Evolutionary conservation across 768 basidiomycete genomes (phyloP).

Genomic region (Psilocybe subaeruginosa): DNA sequence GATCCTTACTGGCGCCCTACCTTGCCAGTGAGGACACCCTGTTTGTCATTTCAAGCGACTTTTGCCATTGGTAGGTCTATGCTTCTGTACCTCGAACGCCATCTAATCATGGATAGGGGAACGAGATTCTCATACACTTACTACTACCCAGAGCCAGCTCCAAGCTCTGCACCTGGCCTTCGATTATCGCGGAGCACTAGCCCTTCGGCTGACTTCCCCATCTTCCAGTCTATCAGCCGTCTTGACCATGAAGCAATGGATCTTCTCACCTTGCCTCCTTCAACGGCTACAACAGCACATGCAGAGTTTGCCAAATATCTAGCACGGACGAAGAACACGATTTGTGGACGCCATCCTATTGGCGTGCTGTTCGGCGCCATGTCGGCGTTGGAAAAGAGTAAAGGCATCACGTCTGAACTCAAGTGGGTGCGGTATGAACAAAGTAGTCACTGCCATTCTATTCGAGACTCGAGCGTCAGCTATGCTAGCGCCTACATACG

Average conservation of each 20-base stretch:
- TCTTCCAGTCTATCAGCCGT: slow-evolving; percentile 80
- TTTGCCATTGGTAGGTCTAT: slow-evolving; percentile 90
- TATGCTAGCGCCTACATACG: slow-evolving; percentile 90
- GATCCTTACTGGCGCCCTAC: slow-evolving; percentile 78
- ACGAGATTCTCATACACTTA: slow-evolving; percentile 84
- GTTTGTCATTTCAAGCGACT: slow-evolving; percentile 93
- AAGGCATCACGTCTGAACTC: slow-evolving; percentile 40
- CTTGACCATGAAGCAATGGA: slow-evolving; percentile 90
- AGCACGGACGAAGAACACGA: slow-evolving; percentile 84
- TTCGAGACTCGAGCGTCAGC: slow-evolving; percentile 89
- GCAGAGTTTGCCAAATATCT: slow-evolving; percentile 68
- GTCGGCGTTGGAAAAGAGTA: slow-evolving; percentile 51
- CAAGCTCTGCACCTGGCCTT: slow-evolving; percentile 45
- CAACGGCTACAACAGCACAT: slow-evolving; percentile 59
- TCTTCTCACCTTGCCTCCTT: slow-evolving; percentile 59
- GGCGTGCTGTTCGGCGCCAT: slow-evolving; percentile 88
- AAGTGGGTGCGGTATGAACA: slow-evolving; percentile 95
- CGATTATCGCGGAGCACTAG: slow-evolving; percentile 49
- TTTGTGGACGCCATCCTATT: slow-evolving; percentile 96
- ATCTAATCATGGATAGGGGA: slow-evolving; percentile 55
- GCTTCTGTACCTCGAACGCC: not conserved
- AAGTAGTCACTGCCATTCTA: slow-evolving; percentile 71
- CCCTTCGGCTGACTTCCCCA: slow-evolving; percentile 58
- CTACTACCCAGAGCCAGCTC: slow-evolving; percentile 74
- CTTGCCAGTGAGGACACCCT: slow-evolving; percentile 79